Evolutionary conservation across 768 basidiomycete species (phyloP), one percentile per base, ranked within the genome.

Genomic region (Podaxis rugospora): DNA sequence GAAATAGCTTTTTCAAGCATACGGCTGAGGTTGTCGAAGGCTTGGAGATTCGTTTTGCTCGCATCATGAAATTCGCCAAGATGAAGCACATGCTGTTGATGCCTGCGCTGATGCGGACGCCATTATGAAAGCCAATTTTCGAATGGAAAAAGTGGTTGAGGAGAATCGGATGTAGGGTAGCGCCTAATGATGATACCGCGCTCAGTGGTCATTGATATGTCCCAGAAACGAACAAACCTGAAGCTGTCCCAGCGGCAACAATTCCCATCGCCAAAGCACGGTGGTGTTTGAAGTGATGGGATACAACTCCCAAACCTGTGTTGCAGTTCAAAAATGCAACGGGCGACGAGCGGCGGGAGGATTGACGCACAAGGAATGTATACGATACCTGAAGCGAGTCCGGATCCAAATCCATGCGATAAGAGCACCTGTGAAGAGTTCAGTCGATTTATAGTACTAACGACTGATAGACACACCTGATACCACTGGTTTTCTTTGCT

Each of bases 141-240:
- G 79, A 76, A 58, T 80, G 70, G 61, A 81, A 78, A 60, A 78
- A 69, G 42, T 79, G 74, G 66, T 89, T 88, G 16, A 90, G 72
- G 74, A 88, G 78, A 66, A 87, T 84, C 3, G 85, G 83, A 60
- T 87, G 84, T 3, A 88, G 66, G 23, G 83, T 76, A 10, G 83
- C 84, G 2, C 87, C 87, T n/a, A 18, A 85, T 66, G 18, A 80
- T 82, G n/a, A 83, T 76, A 6, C 77, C 76, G 55, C 70, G 67
- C 76, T 79, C 1, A 66, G 14, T 25, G 42, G 16, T 27, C 13
- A 3, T 32, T 16, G 50, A 32, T 23, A 2, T 32, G 25, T 7
- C 27, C 27, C 27, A 1, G 42, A 44, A n/a, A 14, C n/a, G 35
- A 14, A 39, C 57, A 16, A 42, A 52, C 57, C 57, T 42, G 50